A percentile compares a stretch with the other conserved stretches of the same genome.
Evolutionary conservation across 495 filamentous ascomycete genomes (phyloP).

Genomic region (Neurospora africana): DNA sequence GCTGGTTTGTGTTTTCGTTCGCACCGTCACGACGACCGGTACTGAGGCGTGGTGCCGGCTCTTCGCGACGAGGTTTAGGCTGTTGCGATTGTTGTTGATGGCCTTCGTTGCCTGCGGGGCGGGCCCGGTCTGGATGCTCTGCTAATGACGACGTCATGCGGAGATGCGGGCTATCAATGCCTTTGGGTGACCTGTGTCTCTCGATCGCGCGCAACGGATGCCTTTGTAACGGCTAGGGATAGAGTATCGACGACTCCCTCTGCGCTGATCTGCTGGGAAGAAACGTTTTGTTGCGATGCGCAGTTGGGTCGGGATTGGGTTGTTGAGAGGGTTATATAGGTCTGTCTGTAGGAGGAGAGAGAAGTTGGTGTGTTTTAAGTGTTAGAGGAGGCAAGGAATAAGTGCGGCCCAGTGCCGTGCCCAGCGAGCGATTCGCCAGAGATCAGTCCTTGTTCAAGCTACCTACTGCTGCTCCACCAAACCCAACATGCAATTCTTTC

Average conservation of each 20-base stretch:
- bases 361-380: background rate
- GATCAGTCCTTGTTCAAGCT: background rate
- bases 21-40: background rate
- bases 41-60: background rate
- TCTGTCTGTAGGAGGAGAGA: background rate
- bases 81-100: slow-evolving; percentile 1
- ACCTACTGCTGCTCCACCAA: background rate
- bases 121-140: slow-evolving; percentile 16
- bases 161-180: slow-evolving; percentile 8
- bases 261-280: background rate
- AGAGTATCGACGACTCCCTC: background rate
- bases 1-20: background rate
- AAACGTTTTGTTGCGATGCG: background rate
- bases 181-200: slow-evolving; percentile 5
- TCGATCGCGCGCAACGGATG: background rate
- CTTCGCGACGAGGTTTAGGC: background rate
- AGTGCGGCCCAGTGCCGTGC: background rate
- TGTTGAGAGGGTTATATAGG: background rate
- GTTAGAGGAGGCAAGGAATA: background rate
- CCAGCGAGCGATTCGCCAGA: background rate
- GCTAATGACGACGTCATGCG: slow-evolving; percentile 30
- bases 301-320: background rate
- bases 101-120: slow-evolving; percentile 16
- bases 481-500: background rate
- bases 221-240: background rate